Conservation (phyloP, 2,329 filamentous ascomycete genomes). For the Penicillium sp. region DNA sequence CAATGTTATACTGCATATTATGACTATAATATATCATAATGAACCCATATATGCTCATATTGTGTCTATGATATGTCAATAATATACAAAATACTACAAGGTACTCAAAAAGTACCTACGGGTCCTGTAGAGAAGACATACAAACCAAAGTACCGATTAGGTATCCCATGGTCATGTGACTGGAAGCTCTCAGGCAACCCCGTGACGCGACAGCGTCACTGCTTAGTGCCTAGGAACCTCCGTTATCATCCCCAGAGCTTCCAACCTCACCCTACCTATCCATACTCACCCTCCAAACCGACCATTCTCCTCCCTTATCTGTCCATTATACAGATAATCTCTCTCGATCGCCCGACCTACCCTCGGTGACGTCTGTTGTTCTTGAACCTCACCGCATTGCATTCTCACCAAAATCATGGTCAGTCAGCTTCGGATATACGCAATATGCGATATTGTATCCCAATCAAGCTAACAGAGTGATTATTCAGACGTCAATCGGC, state of each 20-base stretch:
- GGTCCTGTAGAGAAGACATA: background rate
- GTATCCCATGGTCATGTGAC: conserved; percentile 17
- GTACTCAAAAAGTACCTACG: background rate
- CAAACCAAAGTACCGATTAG: background rate
- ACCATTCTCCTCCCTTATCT: background rate
- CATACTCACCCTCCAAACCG: background rate
- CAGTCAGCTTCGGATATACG: background rate
- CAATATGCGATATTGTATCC: background rate
- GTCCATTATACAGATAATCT: background rate
- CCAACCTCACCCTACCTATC: conserved; percentile 12
- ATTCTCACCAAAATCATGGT: conserved; percentile 20
- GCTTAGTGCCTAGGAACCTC: conserved; percentile 12
- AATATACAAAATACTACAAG: background rate
- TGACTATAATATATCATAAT: background rate
- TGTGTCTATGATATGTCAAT: background rate
- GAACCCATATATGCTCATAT: background rate
- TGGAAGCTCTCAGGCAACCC: conserved; percentile 28
- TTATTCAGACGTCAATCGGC: conserved; percentile 88
- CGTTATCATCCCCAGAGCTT: conserved; percentile 25
- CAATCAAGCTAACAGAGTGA: conserved; percentile 16
- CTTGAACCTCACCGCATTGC: conserved; percentile 8
- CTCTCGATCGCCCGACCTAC: background rate
- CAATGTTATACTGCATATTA: background rate
- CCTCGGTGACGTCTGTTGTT: conserved; percentile 4
- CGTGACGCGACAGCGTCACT: conserved; percentile 31